Evolutionary conservation across 2,329 filamentous ascomycete species (phyloP), one percentile per base, ranked within the genome.

Genomic region (Trichocomaceae sp.): DNA sequence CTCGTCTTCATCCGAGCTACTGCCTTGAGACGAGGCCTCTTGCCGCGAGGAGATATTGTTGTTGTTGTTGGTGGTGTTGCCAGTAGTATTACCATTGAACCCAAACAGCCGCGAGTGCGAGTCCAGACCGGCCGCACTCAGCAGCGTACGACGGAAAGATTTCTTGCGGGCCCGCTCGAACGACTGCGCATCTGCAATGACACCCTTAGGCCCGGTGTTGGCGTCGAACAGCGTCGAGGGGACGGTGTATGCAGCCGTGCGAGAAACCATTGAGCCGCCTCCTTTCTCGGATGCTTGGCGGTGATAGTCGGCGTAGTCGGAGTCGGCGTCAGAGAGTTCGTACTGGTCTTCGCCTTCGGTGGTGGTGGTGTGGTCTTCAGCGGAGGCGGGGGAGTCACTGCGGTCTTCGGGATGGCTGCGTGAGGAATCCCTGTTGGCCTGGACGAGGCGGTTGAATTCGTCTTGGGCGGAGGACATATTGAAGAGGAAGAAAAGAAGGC

Each of bases 1-100:
- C 62, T 92, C 88, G 62, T 96, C 90, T 15, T 56, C 54, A 47
- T 80, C 79, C 20, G 54, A 45, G 22, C 54, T 56, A 22, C 54
- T 51, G 29, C 47, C 20, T n/a, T 29, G 50, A 47, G 45, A 31
- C 10, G 22, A 29, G 23, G 45, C 13, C 15, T 13, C 22, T 13
- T 7, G 12, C n/a, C 44, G 50, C 15, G 50, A 33, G 19, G 50
- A 33, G 19, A 31, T 47, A 46, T 64, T 66, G 44, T 45, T 37
- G 29, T 47, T 52, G 50, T 79, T 79, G 54, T 77, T 75, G 47
- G 64, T 66, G 45, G 41, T 19, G 17, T 29, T 7, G 7, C 4
- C 7, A 29, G 26, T 29, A 29, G 2, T 15, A 13, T 13, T 13
- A 35, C 15, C 15, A 5, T 35, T 47, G 22, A 37, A 22, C 9